Conservation (phyloP, 345 rosid species). For the Ceriops decandra region DNA sequence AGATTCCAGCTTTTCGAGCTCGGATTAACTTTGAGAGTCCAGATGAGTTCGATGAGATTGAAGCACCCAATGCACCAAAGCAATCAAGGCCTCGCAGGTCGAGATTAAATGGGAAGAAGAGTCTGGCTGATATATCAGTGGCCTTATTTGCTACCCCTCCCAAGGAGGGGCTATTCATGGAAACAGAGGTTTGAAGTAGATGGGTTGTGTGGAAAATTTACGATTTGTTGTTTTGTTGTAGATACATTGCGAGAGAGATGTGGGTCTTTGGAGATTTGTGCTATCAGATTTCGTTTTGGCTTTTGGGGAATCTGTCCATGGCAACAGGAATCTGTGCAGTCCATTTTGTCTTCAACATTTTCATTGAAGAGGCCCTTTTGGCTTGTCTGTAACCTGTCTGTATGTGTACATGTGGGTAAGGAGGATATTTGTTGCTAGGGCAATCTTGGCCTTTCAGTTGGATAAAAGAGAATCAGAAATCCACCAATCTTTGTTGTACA, state of each 20-base stretch:
- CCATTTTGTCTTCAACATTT: slow-evolving; percentile 2
- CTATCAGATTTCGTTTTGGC: background rate
- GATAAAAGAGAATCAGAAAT: background rate
- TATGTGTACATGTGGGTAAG: background rate
- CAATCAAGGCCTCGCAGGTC: slow-evolving; percentile 28
- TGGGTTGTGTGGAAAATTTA: background rate
- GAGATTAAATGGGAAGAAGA: slow-evolving; percentile 34
- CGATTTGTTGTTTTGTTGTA: background rate
- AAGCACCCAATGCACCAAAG: slow-evolving; percentile 68
- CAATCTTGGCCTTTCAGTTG: background rate
- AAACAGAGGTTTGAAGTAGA: slow-evolving; percentile 1
- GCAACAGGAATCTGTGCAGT: background rate
- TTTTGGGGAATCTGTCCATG: background rate
- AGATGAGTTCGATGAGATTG: slow-evolving; percentile 35
- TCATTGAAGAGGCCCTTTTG: background rate
- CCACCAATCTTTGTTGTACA: background rate
- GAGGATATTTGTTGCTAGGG: background rate
- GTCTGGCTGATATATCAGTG: slow-evolving; percentile 45
- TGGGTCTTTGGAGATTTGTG: too few relatives aligned
- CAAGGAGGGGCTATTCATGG: slow-evolving; percentile 20
- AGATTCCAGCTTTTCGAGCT: slow-evolving; percentile 43
- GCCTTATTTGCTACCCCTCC: slow-evolving; percentile 47
- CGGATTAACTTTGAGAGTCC: slow-evolving; percentile 29
- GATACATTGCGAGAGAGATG: background rate
- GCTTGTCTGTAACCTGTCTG: background rate